Evolutionary conservation across 208 protist genomes (phyloP), one percentile per base, ranked within the genome.

Genomic region (Leishmania major): DNA sequence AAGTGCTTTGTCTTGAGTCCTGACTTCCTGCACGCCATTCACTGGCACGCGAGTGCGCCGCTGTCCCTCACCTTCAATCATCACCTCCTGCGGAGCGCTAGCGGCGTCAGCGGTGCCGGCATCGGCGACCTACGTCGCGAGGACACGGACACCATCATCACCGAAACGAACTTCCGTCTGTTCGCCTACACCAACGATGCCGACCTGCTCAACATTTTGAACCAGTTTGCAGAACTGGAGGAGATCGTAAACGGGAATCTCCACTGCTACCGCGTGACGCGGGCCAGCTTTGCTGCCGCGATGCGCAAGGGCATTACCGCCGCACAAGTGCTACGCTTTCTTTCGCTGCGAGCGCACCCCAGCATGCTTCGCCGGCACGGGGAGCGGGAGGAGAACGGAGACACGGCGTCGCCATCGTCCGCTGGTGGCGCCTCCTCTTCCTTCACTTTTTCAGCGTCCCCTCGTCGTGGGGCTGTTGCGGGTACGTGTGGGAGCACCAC

Each of bases 101-200:
- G 6, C 28, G 75, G 7, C 22, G 31, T 0, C 17, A 75, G 45
- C 1, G 40, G 43, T 7, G 25, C 31, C n/a, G 28, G 31, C 22
- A 67, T 78, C 19, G 79, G 64, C 15, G 76, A 73, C 22, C 72
- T 96, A 45, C 92, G 94, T 15, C 87, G 91, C 28, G 95, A 98
- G 84, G 95, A 98, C 75, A 87, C 89, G 25, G 95, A 98, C 84
- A 96, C 93, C n/a, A 96, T 98, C 80, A 94, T 98, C 70, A 97
- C 95, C 31, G 94, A 98, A 78, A 96, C 95, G 28, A 98, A 98
- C 82, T 98, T 97, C 82, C 88, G 95, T 3, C 89, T 98, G 28
- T 98, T 96, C 86, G 95, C 92, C 47, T 98, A 98, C 88, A 96
- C 93, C 4, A 74, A 77, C 57, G 94, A 94, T 79, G 64, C 79